A percentile compares a stretch with the other conserved stretches of the same genome.
Conservation (phyloP, 192 early-diverging fungal genomes). For the Backusella circina region DNA sequence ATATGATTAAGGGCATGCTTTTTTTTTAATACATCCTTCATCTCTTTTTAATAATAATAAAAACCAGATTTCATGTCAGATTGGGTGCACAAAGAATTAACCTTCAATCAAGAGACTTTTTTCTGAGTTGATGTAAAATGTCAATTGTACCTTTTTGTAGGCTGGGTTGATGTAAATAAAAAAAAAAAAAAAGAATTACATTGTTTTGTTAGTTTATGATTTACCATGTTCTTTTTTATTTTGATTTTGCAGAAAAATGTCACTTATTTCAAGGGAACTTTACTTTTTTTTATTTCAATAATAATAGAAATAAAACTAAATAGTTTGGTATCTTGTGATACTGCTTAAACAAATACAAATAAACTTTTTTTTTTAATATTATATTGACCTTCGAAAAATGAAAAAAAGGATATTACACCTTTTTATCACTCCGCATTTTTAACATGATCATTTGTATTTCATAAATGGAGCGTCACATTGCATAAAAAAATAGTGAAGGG, state of each 20-base stretch:
- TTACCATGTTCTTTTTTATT: slow-evolving; percentile 3
- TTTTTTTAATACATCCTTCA: not conserved
- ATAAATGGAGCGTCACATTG: not conserved
- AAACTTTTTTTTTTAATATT: not conserved
- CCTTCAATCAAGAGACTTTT: not conserved
- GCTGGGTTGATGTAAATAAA: not conserved
- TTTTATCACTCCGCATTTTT: not conserved
- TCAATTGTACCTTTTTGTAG: not conserved
- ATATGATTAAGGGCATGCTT: not conserved
- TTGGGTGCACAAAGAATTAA: not conserved
- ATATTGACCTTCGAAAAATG: not conserved
- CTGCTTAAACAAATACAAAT: not conserved
- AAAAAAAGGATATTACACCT: not conserved
- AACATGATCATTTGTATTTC: slow-evolving; percentile 2
- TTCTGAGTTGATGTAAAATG: not conserved
- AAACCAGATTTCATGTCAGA: not conserved
- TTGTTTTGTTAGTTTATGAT: slow-evolving; percentile 2
- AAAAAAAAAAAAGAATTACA: not conserved
- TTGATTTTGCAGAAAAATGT: not conserved
- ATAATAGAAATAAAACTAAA: not conserved
- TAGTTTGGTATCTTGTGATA: not conserved
- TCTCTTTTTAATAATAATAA: not conserved
- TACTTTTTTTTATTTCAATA: not conserved
- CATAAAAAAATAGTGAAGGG: not conserved
- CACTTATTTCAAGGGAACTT: not conserved